Base-by-base conservation (phyloP, 192 early-diverging fungal genomes). In the Coemansia sp. region DNA sequence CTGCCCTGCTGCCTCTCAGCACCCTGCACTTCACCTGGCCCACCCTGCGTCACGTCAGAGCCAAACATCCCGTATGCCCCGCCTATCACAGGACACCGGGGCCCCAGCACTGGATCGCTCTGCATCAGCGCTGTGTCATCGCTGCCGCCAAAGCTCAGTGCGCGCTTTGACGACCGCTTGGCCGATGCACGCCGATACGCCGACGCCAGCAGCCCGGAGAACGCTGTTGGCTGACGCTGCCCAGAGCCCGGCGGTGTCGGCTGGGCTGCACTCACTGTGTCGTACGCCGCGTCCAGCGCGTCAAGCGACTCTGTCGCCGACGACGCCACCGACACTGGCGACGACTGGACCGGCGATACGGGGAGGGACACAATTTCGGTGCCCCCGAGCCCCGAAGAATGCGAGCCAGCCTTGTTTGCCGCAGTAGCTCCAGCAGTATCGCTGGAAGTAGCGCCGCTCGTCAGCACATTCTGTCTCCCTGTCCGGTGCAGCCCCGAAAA, bases 31-130 rank as follows among this genome's bases (percentile, higher is more conserved):
- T 22, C 23, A n/a, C 60, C 48, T 48, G 38, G 3, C 38, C 17
- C 43, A 10, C 3, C 14, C 3, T 52, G 48, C 17, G 24, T 7
- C 67, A 62, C 49, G 56, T 19, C 63, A 52, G 50, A 32, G 29
- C 29, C 65, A 50, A 79, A 79, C 14, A 79, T 29, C 10, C 76
- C 76, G n/a, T 67, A 57, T 7, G 76, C 70, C 45, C 59, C 64
- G 49, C 76, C 76, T 38, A 79, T 79, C 10, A 79, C 76, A 0
- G 76, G 76, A 57, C 76, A 79, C 41, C 76, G 70, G 12, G 76
- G 76, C 2, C 76, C 76, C 14, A 79, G 70, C 0, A 79, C 70
- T 8, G 76, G 64, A 23, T 79, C 76, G 60, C 64, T 69, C 37
- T 56, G 66, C 21, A 48, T 66, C 47, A 79, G 64, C 17, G 27